Evolutionary conservation across 2,329 filamentous ascomycete genomes (phyloP), one percentile per base, ranked within the genome.

Genomic region (Fusarium xylarioides): DNA sequence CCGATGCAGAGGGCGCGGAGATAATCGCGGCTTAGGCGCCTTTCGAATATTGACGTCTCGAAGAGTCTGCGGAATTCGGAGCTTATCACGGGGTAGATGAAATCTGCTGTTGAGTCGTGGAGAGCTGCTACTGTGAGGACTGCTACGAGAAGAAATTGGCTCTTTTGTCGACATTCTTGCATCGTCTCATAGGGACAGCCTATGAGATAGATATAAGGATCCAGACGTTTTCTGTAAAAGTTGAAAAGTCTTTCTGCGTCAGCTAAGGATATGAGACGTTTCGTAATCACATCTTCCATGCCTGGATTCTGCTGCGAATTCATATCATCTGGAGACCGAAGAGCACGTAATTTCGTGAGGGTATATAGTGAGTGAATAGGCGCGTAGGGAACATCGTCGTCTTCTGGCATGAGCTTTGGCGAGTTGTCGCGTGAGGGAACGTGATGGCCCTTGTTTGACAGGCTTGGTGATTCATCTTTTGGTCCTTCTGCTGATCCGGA

Each of bases 1-100:
- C 87, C 89, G 12, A 91, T 85, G 53, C 87, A 89, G 47, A 91
- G 83, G 12, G 87, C 89, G 2, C 88, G 85, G n/a, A 91, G 83
- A 67, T 88, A 86, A 63, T 91, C 88, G 6, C 79, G 73, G 21
- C 80, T 77, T 0, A 83, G 73, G 0, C 76, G 76, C 11, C 80
- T 73, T 49, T 81, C 80, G 34, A 82, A 81, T 47, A 83, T 76
- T 7, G 78, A 80, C 4, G 79, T 83, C 9, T 87, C 85, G 54
- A 90, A 86, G 2, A 90, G 81, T 4, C 85, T 82, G 7, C 87
- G 84, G 70, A 89, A 89, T 72, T 90, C 88, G 23, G 82, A 82
- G 73, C 85, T 88, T 74, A 88, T 89, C 0, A 82, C 79, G 14
- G 85, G 84, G 52, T 90, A 85, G 10, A 87, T 83, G 12, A 82